Base-by-base conservation (phyloP, 306 rosid species). In the Cucurbita argyrosperma region DNA sequence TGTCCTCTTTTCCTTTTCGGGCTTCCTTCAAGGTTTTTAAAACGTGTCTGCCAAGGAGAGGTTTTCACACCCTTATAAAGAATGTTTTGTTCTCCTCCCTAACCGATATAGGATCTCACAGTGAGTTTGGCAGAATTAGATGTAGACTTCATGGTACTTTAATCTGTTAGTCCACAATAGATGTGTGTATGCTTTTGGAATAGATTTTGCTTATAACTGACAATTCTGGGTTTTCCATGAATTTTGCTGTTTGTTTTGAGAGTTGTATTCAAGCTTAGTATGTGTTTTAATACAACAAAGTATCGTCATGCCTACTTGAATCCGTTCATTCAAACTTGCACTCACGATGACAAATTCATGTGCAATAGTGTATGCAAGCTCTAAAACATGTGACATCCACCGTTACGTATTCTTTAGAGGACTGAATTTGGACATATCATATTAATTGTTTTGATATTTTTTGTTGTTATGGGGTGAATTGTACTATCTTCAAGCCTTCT, bases 401-500 rank as follows among this genome's bases (percentile, higher is more conserved):
- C 30, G 9, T 40, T 50, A n/a, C 40, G 53, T 72, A 71, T 62
- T 14, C 74, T 39, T 61, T 57, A 53, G 60, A 62, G 53, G 49
- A 11, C 53, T 51, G 77, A n/a, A 39, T 65, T 59, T 46, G 46
- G 12, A 60, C 72, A 72, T 15, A 30, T 43, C 18, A 13, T 47
- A 30, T 63, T 49, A 52, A 47, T 40, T 59, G 8, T 39, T 60
- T 57, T 42, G 7, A 12, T 46, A 9, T 8, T 12, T 54, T 23
- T 46, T 59, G 18, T 62, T 62, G 42, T 74, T 81, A 74, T 46
- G 23, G 68, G 46, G 72, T 56, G 45, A 71, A 83, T 5, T 49
- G 59, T 79, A 80, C 77, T 57, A 65, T 79, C 43, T 75, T 38
- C 68, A 84, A 94, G 98, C 97, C 98, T 82, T 89, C 98, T 69